A percentile compares a stretch with the other conserved stretches of the same genome.
These are phyloP conservation scores for Xylaria sp. DNA, from an alignment of 495 filamentous ascomycete genomes.

Conservation along the genomic window DNA sequence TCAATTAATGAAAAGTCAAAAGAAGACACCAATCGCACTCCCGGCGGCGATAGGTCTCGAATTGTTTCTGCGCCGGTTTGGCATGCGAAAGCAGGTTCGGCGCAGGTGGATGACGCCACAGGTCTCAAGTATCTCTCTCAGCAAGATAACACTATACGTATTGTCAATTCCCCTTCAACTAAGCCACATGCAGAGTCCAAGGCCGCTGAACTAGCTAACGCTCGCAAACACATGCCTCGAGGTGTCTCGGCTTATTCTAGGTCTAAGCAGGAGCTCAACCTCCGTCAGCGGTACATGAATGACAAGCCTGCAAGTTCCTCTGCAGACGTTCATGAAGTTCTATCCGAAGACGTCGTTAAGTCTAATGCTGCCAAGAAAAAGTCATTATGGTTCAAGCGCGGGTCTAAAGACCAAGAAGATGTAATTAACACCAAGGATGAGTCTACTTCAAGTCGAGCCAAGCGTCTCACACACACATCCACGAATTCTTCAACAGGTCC, in stretches of 20 bases:
- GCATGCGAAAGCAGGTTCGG: conserved; percentile 24
- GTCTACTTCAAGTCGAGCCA: conserved; percentile 16
- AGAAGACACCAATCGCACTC: conserved; percentile 40
- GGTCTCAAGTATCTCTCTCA: conserved; percentile 45
- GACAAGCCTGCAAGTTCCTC: conserved; percentile 28
- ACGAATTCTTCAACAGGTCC: conserved; percentile 24
- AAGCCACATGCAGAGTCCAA: conserved; percentile 20
- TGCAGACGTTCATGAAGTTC: conserved; percentile 9
- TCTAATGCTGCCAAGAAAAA: conserved; percentile 55
- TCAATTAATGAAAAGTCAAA: conserved; percentile 58
- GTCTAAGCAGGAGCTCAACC: conserved; percentile 17
- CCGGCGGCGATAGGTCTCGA: conserved; percentile 40
- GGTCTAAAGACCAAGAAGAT: conserved; percentile 52
- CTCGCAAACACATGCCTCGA: conserved; percentile 58
- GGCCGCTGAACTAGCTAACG: conserved; percentile 48
- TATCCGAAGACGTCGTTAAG: neutral
- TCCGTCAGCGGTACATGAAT: conserved; percentile 34
- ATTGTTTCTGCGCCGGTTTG: conserved; percentile 40
- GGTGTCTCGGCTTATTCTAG: conserved; percentile 27
- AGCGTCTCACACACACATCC: conserved; percentile 27
- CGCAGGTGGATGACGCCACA: conserved; percentile 36
- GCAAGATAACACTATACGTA: conserved; percentile 57
- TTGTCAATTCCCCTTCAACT: conserved; percentile 50
- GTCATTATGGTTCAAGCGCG: conserved; percentile 70
- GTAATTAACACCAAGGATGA: conserved; percentile 22